A percentile compares a stretch with the other conserved stretches of the same genome.
These are phyloP conservation scores for Paecilomyces variotii DNA, from an alignment of 2,329 filamentous ascomycete species.

Conservation along the genomic window DNA sequence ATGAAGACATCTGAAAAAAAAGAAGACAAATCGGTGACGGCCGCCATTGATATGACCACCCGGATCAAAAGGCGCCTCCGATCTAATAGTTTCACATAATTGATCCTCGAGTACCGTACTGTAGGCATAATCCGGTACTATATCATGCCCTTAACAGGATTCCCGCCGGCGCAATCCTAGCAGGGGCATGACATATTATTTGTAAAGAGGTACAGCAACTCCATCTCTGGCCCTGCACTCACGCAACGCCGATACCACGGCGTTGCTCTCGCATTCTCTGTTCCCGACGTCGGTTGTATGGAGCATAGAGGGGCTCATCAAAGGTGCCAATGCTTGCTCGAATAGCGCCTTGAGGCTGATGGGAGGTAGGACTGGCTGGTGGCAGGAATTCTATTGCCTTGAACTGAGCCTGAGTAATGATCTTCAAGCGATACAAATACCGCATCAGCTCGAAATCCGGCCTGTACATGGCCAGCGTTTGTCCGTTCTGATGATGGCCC, in stretches of 20 bases:
- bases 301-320: conserved; percentile 32
- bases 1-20: background rate
- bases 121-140: background rate
- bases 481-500: conserved; percentile 33
- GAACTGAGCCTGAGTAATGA: conserved; percentile 37
- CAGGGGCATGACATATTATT: too few species aligned
- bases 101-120: background rate
- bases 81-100: background rate
- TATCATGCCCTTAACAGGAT: background rate
- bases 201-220: background rate
- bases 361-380: conserved; percentile 27
- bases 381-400: conserved; percentile 36
- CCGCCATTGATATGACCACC: background rate
- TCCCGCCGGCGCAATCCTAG: background rate
- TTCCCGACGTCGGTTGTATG: conserved; percentile 32
- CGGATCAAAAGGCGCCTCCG: background rate
- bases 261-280: conserved; percentile 28
- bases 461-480: conserved; percentile 31
- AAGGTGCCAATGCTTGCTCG: conserved; percentile 29
- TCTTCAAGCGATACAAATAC: conserved; percentile 34
- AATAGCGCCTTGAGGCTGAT: conserved; percentile 27
- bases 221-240: background rate
- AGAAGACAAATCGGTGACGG: background rate
- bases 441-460: conserved; percentile 39
- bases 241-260: conserved; percentile 25